Evolutionary conservation across 2,329 filamentous ascomycete genomes (phyloP).

Genomic region (Tolypocladium album): DNA sequence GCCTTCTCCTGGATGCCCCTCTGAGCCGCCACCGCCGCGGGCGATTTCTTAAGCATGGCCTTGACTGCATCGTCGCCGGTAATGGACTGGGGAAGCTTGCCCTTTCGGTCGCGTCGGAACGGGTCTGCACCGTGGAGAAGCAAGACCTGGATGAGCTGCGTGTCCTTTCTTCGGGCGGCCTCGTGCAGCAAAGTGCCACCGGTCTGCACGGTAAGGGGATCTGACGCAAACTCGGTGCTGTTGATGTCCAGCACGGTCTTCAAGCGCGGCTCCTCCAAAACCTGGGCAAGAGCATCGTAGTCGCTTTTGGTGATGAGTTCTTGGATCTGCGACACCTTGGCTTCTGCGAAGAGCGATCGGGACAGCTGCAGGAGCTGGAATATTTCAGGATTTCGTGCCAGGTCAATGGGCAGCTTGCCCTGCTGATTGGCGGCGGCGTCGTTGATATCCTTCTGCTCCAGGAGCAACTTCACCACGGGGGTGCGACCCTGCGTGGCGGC

Average conservation of each 20-base stretch:
- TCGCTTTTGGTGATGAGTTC: conserved; percentile 60
- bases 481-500: conserved; percentile 74
- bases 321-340: conserved; percentile 76
- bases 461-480: conserved; percentile 69
- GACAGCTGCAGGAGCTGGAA: conserved; percentile 91
- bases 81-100: conserved; percentile 89
- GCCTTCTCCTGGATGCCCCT: conserved; percentile 95
- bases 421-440: conserved; percentile 78
- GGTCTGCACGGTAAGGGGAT: conserved; percentile 62
- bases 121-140: conserved; percentile 92
- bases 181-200: conserved; percentile 94
- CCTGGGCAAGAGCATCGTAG: conserved; percentile 66
- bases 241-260: conserved; percentile 89
- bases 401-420: conserved; percentile 75
- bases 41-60: conserved; percentile 84
- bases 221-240: conserved; percentile 76
- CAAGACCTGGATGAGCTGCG: conserved; percentile 77
- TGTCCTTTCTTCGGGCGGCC: conserved; percentile 79
- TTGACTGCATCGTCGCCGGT: conserved; percentile 89
- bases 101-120: conserved; percentile 88
- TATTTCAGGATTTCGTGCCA: conserved; percentile 86
- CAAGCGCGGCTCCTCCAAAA: conserved; percentile 76
- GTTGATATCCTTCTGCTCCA: conserved; percentile 77
- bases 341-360: conserved; percentile 80
- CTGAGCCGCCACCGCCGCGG: conserved; percentile 87